Conservation (phyloP, 2,329 filamentous ascomycete species). For the Penicillium psychrosexuale region DNA sequence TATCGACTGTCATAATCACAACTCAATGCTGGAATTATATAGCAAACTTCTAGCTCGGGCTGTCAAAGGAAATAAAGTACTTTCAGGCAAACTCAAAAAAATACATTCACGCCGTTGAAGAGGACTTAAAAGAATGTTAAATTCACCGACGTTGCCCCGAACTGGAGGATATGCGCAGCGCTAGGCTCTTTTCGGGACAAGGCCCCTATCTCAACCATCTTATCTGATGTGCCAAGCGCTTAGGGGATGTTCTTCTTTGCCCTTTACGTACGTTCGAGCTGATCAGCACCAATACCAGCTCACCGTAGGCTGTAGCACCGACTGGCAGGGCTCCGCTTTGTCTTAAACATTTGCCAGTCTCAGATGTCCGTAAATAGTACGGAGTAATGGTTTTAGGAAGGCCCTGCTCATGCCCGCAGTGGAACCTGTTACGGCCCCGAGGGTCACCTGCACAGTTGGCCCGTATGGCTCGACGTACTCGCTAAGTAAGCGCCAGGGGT, state of each 20-base stretch:
- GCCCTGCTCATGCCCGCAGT: too few species aligned
- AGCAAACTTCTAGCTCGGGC: neutral
- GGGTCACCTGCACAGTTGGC: too few species aligned
- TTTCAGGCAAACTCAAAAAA: neutral
- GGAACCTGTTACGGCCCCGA: too few species aligned
- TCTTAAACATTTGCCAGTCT: neutral
- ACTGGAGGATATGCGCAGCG: neutral
- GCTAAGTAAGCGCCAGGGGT: too few species aligned
- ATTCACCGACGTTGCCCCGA: conserved; percentile 13
- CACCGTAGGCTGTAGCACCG: neutral
- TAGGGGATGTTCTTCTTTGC: neutral
- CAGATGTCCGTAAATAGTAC: too few species aligned
- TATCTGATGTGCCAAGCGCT: conserved; percentile 12
- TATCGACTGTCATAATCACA: conserved; percentile 2
- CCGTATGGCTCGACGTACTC: too few species aligned
- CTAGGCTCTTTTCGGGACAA: conserved; percentile 1
- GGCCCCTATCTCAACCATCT: conserved; percentile 1
- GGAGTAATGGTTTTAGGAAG: too few species aligned
- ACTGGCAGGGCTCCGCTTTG: neutral
- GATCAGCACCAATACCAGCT: neutral
- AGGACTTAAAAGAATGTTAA: neutral
- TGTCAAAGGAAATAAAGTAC: neutral
- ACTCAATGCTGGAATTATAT: neutral
- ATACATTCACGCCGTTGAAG: neutral
- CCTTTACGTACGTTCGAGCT: neutral